phyloP scores from a whole-genome alignment of 2,329 filamentous ascomycete genomes.

The Hymenoscyphus fructigenus region DNA sequence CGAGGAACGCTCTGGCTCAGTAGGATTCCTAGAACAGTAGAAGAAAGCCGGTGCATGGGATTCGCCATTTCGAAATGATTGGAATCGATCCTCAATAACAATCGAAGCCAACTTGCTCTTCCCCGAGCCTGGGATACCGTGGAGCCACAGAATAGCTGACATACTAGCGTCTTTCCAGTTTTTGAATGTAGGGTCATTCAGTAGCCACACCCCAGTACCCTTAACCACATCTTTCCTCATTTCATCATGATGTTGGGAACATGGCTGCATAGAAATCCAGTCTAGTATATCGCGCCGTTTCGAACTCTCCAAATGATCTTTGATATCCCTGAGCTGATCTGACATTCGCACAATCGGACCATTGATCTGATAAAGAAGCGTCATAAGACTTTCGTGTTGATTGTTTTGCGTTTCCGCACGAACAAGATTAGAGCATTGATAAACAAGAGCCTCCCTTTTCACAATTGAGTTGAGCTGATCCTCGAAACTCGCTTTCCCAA shows the following conservation, averaged over 20 bases:
- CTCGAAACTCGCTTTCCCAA: no score
- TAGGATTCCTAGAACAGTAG: slow-evolving; percentile 31
- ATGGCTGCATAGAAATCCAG: not conserved
- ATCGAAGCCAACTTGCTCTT: slow-evolving; percentile 24
- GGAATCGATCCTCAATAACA: slow-evolving; percentile 26
- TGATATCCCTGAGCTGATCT: no score
- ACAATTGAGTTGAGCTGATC: no score
- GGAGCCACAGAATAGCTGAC: slow-evolving; percentile 37
- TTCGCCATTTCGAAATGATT: not conserved
- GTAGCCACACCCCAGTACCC: slow-evolving; percentile 26
- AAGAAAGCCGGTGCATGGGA: slow-evolving; percentile 26
- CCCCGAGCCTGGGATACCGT: slow-evolving; percentile 35
- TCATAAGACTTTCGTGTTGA: no score
- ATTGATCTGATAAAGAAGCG: no score
- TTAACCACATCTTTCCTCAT: slow-evolving; percentile 16
- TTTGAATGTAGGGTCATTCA: slow-evolving; percentile 24
- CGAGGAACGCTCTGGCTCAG: slow-evolving; percentile 26
- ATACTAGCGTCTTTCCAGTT: slow-evolving; percentile 32
- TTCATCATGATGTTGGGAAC: not conserved
- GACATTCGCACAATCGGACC: no score
- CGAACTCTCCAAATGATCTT: slow-evolving; percentile 18
- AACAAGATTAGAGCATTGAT: no score
- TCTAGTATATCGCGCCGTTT: not conserved
- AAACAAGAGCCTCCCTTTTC: no score
- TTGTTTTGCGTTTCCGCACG: no score